These are phyloP conservation scores for Alternaria sp. DNA, from an alignment of 2,329 filamentous ascomycete genomes.

Conservation along the genomic window DNA sequence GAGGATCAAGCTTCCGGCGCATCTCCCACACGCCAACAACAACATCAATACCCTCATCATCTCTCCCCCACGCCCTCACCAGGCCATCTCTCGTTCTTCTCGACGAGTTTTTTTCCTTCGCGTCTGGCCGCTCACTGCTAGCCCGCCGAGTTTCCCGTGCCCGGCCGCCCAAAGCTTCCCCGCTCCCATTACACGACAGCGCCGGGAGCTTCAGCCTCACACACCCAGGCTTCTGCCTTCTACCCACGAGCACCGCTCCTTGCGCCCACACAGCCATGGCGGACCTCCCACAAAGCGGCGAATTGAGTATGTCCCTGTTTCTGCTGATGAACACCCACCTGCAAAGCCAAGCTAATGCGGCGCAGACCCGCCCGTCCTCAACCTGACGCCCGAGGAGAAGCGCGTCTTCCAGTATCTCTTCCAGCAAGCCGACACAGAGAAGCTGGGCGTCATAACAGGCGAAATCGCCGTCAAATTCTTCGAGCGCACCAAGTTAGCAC, in stretches of 20 bases:
- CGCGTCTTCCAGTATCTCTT: conserved; percentile 93
- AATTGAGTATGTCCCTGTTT: conserved; percentile 44
- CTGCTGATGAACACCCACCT: neutral
- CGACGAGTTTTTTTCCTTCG: conserved; percentile 6
- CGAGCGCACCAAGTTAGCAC: conserved; percentile 89
- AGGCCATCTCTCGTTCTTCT: conserved; percentile 15
- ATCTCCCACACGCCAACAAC: conserved; percentile 19
- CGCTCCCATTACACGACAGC: conserved; percentile 41
- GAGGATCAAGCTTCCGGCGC: conserved; percentile 28
- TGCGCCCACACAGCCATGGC: conserved; percentile 46
- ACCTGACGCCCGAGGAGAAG: conserved; percentile 91
- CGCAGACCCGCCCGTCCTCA: conserved; percentile 67
- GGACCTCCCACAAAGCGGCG: conserved; percentile 45
- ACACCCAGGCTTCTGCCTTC: conserved; percentile 33
- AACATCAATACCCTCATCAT: conserved; percentile 23
- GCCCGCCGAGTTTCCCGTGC: conserved; percentile 32
- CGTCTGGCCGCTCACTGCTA: conserved; percentile 27
- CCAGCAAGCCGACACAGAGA: conserved; percentile 88
- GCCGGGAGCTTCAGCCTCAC: conserved; percentile 45
- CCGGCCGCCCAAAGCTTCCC: conserved; percentile 38
- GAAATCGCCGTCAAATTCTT: conserved; percentile 98
- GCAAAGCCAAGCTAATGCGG: conserved; percentile 29
- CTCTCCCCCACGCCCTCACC: conserved; percentile 9
- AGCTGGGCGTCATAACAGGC: conserved; percentile 91
- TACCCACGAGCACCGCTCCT: conserved; percentile 30